Conservation (phyloP, 257 asterid species). For the Thymus mandschuricus region DNA sequence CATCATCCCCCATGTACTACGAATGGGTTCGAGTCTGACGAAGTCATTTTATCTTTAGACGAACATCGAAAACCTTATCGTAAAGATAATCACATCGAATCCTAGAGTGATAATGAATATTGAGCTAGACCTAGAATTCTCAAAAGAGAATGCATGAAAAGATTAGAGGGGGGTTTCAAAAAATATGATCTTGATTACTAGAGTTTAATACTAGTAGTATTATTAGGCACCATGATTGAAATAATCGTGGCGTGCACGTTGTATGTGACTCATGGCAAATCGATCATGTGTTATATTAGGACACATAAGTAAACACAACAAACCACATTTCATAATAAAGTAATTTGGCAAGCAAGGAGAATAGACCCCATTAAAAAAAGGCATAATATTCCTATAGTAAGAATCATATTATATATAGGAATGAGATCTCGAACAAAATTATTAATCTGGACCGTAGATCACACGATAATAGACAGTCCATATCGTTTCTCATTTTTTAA, state of each 20-base stretch:
- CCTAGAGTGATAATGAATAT: background rate
- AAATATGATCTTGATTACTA: background rate
- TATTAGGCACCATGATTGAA: background rate
- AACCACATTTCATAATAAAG: conserved; percentile 28
- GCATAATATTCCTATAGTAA: conserved; percentile 33
- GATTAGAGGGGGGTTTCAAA: background rate
- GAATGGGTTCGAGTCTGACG: background rate
- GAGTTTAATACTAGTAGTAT: background rate
- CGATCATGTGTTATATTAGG: conserved; percentile 15
- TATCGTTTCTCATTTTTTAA: no score
- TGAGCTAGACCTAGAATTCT: background rate
- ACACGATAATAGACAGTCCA: no score
- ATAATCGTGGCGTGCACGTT: conserved; percentile 4
- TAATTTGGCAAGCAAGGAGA: background rate
- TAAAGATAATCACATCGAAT: background rate
- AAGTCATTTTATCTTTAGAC: background rate
- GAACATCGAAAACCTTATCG: background rate
- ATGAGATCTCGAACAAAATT: no score
- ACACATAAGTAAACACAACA: conserved; percentile 29
- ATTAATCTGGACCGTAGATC: no score
- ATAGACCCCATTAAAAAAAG: conserved; percentile 30
- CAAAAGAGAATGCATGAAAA: background rate
- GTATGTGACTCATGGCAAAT: conserved; percentile 15
- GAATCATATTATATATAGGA: conserved; percentile 4
- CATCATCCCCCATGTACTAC: background rate